Percentiles rank a stretch among this genome's conserved stretches.
Evolutionary conservation across 768 basidiomycete genomes (phyloP).

Genomic region (Suillus americanus): DNA sequence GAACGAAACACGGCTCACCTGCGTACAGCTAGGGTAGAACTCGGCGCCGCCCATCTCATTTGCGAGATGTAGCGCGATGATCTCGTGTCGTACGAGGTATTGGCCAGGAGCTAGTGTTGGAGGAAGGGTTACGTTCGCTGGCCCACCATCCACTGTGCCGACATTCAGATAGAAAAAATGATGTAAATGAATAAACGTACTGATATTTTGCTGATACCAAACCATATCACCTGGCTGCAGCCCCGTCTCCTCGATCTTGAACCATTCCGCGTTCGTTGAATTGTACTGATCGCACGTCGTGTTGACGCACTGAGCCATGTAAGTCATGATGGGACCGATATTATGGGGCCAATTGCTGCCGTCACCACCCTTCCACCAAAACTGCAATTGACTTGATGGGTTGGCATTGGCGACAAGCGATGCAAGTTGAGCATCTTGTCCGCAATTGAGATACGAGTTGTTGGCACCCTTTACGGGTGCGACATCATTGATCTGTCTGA

Average conservation of each 20-base stretch:
- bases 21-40: slow-evolving; percentile 75
- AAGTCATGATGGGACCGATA: slow-evolving; percentile 71
- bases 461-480: slow-evolving; percentile 55
- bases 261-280: slow-evolving; percentile 60
- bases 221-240: slow-evolving; percentile 33
- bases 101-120: slow-evolving; percentile 59
- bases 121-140: slow-evolving; percentile 46
- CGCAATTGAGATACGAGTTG: slow-evolving; percentile 62
- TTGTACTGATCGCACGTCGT: slow-evolving; percentile 62
- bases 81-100: slow-evolving; percentile 78
- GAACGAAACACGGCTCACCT: slow-evolving; percentile 23
- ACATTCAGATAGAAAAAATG: not conserved
- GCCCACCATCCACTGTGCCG: slow-evolving; percentile 37
- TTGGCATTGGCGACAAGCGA: slow-evolving; percentile 52
- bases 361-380: slow-evolving; percentile 55
- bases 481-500: slow-evolving; percentile 44
- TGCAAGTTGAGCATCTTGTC: slow-evolving; percentile 50
- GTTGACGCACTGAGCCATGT: slow-evolving; percentile 64
- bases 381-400: slow-evolving; percentile 54
- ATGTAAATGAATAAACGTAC: slow-evolving; percentile 34
- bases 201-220: slow-evolving; percentile 57
- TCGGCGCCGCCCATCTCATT: slow-evolving; percentile 62
- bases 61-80: slow-evolving; percentile 74
- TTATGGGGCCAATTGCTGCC: slow-evolving; percentile 51
- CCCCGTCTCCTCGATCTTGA: slow-evolving; percentile 66